Percentiles rank a stretch among this genome's conserved stretches.
These are phyloP conservation scores for Cenchrus fungigraminus DNA, from an alignment of 176 grass and related monocot species.

Conservation along the genomic window DNA sequence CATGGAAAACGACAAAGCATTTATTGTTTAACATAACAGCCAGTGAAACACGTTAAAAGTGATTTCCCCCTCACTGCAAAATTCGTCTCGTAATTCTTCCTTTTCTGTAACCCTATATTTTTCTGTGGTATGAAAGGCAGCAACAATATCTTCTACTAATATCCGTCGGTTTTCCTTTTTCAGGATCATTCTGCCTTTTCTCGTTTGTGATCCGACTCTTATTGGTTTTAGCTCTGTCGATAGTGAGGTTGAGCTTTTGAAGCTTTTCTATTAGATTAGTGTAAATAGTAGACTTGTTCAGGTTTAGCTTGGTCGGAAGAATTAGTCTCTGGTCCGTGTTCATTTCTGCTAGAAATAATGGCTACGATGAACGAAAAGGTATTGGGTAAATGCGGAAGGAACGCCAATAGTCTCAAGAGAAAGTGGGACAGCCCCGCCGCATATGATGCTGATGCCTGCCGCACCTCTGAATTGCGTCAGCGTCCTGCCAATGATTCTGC, in stretches of 20 bases:
- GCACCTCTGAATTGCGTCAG: conserved; percentile 37
- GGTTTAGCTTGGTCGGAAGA: conserved; percentile 50
- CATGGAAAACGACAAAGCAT: conserved; percentile 5
- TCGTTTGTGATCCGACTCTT: conserved; percentile 24
- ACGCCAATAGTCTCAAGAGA: conserved; percentile 58
- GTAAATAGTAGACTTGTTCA: conserved; percentile 64
- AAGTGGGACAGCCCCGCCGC: conserved; percentile 50
- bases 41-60: background rate
- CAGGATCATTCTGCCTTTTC: conserved; percentile 40
- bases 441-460: conserved; percentile 30
- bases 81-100: background rate
- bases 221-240: background rate
- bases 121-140: background rate
- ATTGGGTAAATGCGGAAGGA: conserved; percentile 59
- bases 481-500: conserved; percentile 32
- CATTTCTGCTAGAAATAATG: conserved; percentile 60
- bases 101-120: background rate
- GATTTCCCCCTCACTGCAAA: background rate
- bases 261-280: conserved; percentile 50
- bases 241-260: background rate
- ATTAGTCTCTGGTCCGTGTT: conserved; percentile 58
- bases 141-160: conserved; percentile 10
- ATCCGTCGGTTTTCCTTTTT: conserved; percentile 25
- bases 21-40: background rate
- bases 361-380: conserved; percentile 71